Conservation (phyloP, 140 eudicot genomes). For the Erigeron philadelphicus region DNA sequence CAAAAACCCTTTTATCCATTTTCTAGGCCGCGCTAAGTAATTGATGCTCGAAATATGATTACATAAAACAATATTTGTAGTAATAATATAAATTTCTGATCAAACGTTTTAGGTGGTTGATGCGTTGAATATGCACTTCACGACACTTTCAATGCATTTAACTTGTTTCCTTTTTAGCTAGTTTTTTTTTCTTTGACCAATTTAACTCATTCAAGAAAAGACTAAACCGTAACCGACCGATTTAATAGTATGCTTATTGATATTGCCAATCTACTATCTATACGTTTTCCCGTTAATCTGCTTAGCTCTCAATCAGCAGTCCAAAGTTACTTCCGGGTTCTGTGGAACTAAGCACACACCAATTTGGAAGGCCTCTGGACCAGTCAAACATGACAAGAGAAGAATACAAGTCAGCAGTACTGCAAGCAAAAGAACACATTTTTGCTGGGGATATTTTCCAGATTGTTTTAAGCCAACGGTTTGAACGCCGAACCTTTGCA, state of each 20-base stretch:
- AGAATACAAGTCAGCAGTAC: slow-evolving; percentile 59
- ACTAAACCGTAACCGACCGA: neutral
- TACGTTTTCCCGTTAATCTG: slow-evolving; percentile 8
- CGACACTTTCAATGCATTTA: neutral
- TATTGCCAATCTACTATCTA: neutral
- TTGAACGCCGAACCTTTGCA: slow-evolving; percentile 82
- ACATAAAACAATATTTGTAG: neutral
- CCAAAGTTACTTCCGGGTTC: slow-evolving; percentile 72
- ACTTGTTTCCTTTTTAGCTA: neutral
- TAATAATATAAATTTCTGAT: neutral
- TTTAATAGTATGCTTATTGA: neutral
- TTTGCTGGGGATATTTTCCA: slow-evolving; percentile 84
- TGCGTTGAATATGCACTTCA: neutral
- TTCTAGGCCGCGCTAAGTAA: too few relatives aligned
- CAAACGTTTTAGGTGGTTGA: neutral
- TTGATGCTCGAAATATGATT: neutral
- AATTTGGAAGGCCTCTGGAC: slow-evolving; percentile 39
- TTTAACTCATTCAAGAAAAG: neutral
- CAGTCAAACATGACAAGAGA: slow-evolving; percentile 55
- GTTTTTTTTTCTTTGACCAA: neutral
- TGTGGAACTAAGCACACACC: slow-evolving; percentile 42
- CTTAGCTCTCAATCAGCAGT: slow-evolving; percentile 31
- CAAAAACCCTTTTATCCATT: neutral
- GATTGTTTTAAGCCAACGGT: slow-evolving; percentile 87
- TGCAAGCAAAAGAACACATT: slow-evolving; percentile 84